Conservation (phyloP, 441 rosid genomes). For the Populus trichocarpa region DNA sequence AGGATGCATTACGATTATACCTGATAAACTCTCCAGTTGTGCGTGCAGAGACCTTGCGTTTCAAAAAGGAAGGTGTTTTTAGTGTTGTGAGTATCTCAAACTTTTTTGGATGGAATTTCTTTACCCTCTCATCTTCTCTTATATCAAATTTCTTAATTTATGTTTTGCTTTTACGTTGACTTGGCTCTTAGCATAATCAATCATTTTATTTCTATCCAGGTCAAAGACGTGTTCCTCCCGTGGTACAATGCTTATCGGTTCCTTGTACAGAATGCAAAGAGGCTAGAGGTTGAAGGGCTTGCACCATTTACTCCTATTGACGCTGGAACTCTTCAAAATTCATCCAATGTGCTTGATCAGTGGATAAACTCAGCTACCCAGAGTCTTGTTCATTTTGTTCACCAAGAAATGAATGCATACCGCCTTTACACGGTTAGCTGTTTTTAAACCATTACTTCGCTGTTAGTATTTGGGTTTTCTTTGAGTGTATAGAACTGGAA, state of each 20-base stretch:
- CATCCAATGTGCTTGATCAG: constrained; percentile 93
- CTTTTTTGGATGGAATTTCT: constrained; percentile 11
- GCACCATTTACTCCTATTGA: constrained; percentile 67
- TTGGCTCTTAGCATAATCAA: constrained; percentile 9
- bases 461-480: not conserved
- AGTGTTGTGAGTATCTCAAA: constrained; percentile 75
- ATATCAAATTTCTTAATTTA: not conserved
- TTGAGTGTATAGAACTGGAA: not conserved
- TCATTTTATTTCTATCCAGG: constrained; percentile 43
- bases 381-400: constrained; percentile 91
- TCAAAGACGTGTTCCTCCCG: constrained; percentile 99
- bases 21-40: constrained; percentile 98
- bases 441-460: constrained; percentile 13
- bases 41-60: constrained; percentile 90
- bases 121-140: not conserved
- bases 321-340: constrained; percentile 52
- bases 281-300: constrained; percentile 88
- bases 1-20: constrained; percentile 96
- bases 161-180: constrained; percentile 1
- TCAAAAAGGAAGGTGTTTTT: constrained; percentile 88
- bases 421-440: constrained; percentile 85
- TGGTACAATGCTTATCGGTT: constrained; percentile 99
- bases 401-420: constrained; percentile 91
- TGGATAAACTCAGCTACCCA: constrained; percentile 99
- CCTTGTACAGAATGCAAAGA: constrained; percentile 96